Conservation (phyloP, 495 filamentous ascomycete genomes). For the Usnea hakonensis region DNA sequence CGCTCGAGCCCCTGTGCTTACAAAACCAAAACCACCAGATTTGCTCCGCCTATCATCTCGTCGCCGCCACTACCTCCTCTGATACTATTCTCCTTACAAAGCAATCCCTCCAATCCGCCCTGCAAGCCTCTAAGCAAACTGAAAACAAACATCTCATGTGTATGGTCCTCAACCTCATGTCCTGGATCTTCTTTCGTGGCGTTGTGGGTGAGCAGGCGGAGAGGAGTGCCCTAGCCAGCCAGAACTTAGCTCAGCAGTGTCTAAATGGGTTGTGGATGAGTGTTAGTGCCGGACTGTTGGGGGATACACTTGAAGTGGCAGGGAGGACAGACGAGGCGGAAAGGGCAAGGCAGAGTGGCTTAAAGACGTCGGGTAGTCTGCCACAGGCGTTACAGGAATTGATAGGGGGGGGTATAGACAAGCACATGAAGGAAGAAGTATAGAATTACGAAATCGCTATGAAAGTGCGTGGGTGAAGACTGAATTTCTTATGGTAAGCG, state of each 20-base stretch:
- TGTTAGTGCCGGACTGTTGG: constrained; percentile 73
- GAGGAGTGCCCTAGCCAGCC: constrained; percentile 71
- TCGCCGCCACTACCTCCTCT: constrained; percentile 52
- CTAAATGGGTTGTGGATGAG: constrained; percentile 78
- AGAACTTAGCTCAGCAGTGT: constrained; percentile 64
- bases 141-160: constrained; percentile 65
- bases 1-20: constrained; percentile 57
- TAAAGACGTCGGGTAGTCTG: constrained; percentile 37
- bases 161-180: constrained; percentile 81
- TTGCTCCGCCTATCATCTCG: constrained; percentile 70
- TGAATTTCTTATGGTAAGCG: not conserved
- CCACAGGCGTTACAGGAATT: constrained; percentile 35
- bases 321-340: constrained; percentile 58
- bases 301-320: constrained; percentile 63
- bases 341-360: constrained; percentile 36
- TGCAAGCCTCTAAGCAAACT: constrained; percentile 48
- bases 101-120: constrained; percentile 59
- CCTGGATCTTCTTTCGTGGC: constrained; percentile 71
- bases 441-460: constrained; percentile 4
- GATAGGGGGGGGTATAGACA: not conserved
- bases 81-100: constrained; percentile 66
- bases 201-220: constrained; percentile 85
- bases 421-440: not conserved
- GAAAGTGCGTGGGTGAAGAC: not conserved
- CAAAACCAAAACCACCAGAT: constrained; percentile 51